Base-by-base conservation (phyloP, 768 basidiomycete species). In the Mycena latifolia region DNA sequence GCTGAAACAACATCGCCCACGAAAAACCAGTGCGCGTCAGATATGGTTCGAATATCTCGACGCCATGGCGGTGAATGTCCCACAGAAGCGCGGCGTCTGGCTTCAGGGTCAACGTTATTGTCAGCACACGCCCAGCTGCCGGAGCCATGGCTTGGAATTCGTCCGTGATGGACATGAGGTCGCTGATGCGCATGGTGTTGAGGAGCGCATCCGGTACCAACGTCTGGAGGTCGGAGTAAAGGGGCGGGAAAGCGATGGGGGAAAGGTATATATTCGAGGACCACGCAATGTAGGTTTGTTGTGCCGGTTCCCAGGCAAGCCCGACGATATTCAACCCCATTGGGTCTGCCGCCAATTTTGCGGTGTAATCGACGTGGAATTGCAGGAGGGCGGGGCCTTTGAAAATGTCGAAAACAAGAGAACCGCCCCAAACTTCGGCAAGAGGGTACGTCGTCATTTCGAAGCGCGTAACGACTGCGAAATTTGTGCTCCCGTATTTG, bases 401-500 rank as follows among this genome's bases (percentile, higher is more conserved):
- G 5, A 51, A 35, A 33, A 72, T 66, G 22, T 69, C 67, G 24
- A 59, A 68, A 27, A 73, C 29, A 15, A 60, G 60, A 1, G 55
- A 47, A 18, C 70, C 70, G 5, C 63, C 72, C 70, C 72, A 71
- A 4, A 71, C 61, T 14, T 61, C 64, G 5, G 55, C 24, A 11
- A 67, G 59, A 17, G 69, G 55, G 29, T 61, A 71, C 8, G 72
- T 73, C 14, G 53, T 27, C 63, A 71, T 69, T 24, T 70, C 69
- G 58, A 72, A 74, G 33, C 71, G 73, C 9, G 73, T 74, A 11
- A 74, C 66, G 25, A 74, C 48, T 8, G 55, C 73, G 50, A 64
- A 74, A 48, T 73, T 73, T 18, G 71, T 73, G 37, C 69, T 70
- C 29, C 72, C 72, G 24, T 66, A 50, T 43, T 70, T 70, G 41